phyloP scores from a whole-genome alignment of 2,329 filamentous ascomycete species.

The Bipolaris victoriae region DNA sequence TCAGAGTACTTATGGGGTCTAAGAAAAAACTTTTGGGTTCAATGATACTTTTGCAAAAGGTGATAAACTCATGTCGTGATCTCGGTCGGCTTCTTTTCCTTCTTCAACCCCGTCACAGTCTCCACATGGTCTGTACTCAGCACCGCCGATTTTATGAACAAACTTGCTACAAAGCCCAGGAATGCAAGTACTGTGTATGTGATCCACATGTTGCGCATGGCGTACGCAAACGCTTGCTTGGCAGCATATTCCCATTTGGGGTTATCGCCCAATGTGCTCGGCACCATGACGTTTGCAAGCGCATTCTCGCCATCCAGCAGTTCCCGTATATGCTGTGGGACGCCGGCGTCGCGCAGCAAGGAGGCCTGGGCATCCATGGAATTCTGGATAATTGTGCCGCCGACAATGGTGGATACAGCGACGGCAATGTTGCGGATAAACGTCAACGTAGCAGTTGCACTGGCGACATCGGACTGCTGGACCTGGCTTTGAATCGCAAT shows the following conservation, averaged over 20 bases:
- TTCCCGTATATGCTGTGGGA: constrained; percentile 57
- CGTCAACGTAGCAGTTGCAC: constrained; percentile 59
- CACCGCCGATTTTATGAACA: constrained; percentile 49
- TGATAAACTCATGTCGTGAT: constrained; percentile 1
- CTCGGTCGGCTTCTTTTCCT: constrained; percentile 20
- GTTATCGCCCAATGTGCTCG: constrained; percentile 55
- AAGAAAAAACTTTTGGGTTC: too few relatives aligned
- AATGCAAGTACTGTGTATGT: constrained; percentile 52
- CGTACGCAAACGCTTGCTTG: constrained; percentile 52
- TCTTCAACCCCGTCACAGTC: constrained; percentile 55
- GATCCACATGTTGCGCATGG: constrained; percentile 57
- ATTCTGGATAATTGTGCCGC: constrained; percentile 60
- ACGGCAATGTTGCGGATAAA: constrained; percentile 56
- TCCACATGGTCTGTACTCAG: constrained; percentile 54
- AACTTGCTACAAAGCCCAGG: constrained; percentile 46
- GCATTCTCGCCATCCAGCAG: constrained; percentile 64
- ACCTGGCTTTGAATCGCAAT: constrained; percentile 63
- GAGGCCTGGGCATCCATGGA: constrained; percentile 64
- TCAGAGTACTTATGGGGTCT: too few relatives aligned
- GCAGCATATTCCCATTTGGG: constrained; percentile 53
- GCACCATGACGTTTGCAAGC: constrained; percentile 64
- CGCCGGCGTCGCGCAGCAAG: constrained; percentile 53
- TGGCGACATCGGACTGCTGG: constrained; percentile 57
- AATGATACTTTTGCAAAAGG: neutral
- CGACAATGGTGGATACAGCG: constrained; percentile 57